Base-by-base conservation (phyloP, 2,329 filamentous ascomycete species). In the Amesomyces nigricolor region DNA sequence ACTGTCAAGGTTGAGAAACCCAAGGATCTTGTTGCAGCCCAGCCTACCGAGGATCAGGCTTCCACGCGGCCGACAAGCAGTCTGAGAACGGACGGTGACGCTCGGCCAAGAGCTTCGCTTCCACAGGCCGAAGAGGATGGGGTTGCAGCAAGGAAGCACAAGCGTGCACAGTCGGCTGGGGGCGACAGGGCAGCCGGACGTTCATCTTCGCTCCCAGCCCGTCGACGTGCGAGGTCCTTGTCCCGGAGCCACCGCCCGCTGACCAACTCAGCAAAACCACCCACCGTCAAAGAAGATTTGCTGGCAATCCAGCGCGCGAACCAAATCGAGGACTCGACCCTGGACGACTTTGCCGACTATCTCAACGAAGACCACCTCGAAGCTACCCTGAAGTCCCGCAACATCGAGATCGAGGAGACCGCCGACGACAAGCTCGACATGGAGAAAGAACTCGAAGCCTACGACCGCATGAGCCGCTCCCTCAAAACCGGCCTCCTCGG, bases 321-420 rank as follows among this genome's bases (percentile, higher is more conserved):
- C 62, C 73, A 81, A 51, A 76, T 82, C 26, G 80, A 83, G 16
- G 81, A 83, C 62, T 81, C 78, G 1, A 83, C 80, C 0, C 66
- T 82, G n/a, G 80, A 83, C 47, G 78, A 83, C 58, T 70, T 83
- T 30, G 78, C 78, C 54, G 75, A 78, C 29, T 68, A 82, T 39
- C 63, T 82, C 26, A 69, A 68, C n/a, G 58, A 60, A 13, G 37
- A 26, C 6, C 29, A 19, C 19, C 14, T 37, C 2, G 40, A 4
- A 7, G 16, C 26, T 26, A 29, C 62, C 65, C 35, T 63, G 56
- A 14, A 35, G 11, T 30, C 61, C 16, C 45, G 35, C 19, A 37
- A 46, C 11, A 14, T 50, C 5, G 62, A 66, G 42, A 16, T 42
- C 1, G 62, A 61, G 55, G 48, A 57, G 10, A 47, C 49, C 16